Evolutionary conservation across 1,284 basidiomycete genomes (phyloP), one percentile per base, ranked within the genome.

Genomic region (Porphyrellus sp.): DNA sequence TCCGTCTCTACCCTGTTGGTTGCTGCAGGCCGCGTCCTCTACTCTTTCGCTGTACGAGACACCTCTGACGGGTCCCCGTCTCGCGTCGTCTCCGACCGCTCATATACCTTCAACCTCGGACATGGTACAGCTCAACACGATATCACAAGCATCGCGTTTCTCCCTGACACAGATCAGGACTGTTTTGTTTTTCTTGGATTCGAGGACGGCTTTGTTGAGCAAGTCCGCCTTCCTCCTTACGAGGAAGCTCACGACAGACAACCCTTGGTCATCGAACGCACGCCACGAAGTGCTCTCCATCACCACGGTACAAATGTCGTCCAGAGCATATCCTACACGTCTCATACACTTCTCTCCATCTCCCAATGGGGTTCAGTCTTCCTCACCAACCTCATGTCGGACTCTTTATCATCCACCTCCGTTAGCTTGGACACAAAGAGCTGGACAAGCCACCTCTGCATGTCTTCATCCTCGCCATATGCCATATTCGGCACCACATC

Each of bases 401-500:
- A 59, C 34, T 53, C 64, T n/a, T 39, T 58, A 43, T 47, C 63
- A 38, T 63, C 71, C 15, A 60, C 67, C 11, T 59, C 69, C 35
- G 62, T 84, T 39, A 63, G 79, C 39, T 64, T 87, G 35, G 67
- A 74, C 41, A 59, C 68, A 4, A 80, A 79, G 38, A 78, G 82
- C 57, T 90, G 88, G 87, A 70, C 74, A 7, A 77, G 80, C 15
- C 72, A 81, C 56, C 74, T 89, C 49, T 81, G 73, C 51, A 69
- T 74, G 38, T 63, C 70, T 20, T 71, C 79, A 9, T 74, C 79
- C 3, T 68, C 74, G 0, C 76, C 82, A n/a, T 89, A 80, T 54
- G 83, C 82, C 15, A 81, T 79, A 8, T 82, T 90, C 53, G 87
- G 88, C 5, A 78, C 79, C 12, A 79, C 84, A 3, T 84, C 83